A percentile compares a stretch with the other conserved stretches of the same genome.
Evolutionary conservation across 768 basidiomycete genomes (phyloP).

Genomic region (Trametes maxima): DNA sequence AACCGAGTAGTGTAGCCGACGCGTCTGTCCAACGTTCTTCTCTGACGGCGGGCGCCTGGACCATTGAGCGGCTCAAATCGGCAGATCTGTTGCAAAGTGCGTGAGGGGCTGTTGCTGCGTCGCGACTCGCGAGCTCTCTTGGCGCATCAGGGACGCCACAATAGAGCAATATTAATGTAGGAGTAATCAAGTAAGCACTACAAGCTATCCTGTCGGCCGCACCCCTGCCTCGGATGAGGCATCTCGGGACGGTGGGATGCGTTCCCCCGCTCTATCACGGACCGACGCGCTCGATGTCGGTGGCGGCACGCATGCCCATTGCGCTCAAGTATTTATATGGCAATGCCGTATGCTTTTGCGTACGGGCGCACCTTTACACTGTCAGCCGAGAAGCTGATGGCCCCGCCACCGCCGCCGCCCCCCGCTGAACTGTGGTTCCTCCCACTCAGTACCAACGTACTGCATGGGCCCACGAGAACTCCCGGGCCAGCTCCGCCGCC

Average conservation of each 20-base stretch:
- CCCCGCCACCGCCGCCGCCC: neutral
- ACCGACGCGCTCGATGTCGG: neutral
- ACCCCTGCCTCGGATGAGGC: neutral
- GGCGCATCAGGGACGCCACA: no score
- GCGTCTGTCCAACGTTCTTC: no score
- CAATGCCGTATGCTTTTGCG: neutral
- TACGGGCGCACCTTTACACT: constrained; percentile 9
- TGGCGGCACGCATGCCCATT: neutral
- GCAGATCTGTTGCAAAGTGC: no score
- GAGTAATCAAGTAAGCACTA: no score
- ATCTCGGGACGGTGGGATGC: neutral
- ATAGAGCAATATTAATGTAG: no score
- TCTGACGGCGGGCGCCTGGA: no score
- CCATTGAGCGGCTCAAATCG: no score
- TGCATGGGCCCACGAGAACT: neutral
- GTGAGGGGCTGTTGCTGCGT: no score
- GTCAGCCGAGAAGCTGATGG: constrained; percentile 15
- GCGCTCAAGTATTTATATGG: neutral
- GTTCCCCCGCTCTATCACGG: constrained; percentile 7
- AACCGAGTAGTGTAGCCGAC: no score
- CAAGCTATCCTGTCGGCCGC: neutral
- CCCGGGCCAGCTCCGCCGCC: neutral
- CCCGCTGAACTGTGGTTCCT: neutral
- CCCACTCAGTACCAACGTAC: neutral
- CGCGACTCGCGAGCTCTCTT: no score